phyloP scores from a whole-genome alignment of 257 asterid species.

The Penstemon barbatus region DNA sequence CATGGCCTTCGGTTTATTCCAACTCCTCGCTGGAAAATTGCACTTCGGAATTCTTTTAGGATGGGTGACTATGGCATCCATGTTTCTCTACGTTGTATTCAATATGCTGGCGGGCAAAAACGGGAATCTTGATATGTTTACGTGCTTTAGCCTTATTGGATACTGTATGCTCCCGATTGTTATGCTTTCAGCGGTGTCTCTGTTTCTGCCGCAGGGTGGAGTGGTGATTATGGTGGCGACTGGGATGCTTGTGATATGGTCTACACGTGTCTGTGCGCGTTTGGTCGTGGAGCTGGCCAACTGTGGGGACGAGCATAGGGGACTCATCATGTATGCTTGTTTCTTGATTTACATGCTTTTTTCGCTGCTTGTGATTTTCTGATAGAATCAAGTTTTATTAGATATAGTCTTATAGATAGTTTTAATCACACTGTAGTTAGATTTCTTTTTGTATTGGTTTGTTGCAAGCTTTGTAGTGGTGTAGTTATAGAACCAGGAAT shows the following conservation, averaged over 20 bases:
- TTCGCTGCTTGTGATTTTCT: conserved; percentile 81
- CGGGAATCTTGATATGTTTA: conserved; percentile 83
- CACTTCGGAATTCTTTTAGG: conserved; percentile 84
- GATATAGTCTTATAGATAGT: neutral
- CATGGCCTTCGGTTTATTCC: conserved; percentile 85
- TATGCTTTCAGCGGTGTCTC: conserved; percentile 69
- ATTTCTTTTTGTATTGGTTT: conserved; percentile 1
- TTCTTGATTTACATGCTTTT: conserved; percentile 83
- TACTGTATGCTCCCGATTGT: conserved; percentile 89
- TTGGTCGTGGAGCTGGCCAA: conserved; percentile 87
- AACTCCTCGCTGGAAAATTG: conserved; percentile 83
- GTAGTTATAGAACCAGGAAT: neutral
- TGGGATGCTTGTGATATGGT: conserved; percentile 75
- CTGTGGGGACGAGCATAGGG: conserved; percentile 85
- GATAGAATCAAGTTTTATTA: conserved; percentile 15
- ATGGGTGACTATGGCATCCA: conserved; percentile 79
- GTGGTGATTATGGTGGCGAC: conserved; percentile 62
- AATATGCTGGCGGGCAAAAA: conserved; percentile 86
- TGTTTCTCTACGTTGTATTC: conserved; percentile 76
- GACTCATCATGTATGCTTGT: conserved; percentile 79
- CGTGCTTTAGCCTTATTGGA: conserved; percentile 84
- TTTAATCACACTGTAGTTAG: no score
- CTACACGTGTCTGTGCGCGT: conserved; percentile 87
- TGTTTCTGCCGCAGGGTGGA: conserved; percentile 87
- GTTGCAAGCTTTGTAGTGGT: conserved; percentile 3